Conservation (phyloP, 495 filamentous ascomycete species). For the Penicillium waksmanii region DNA sequence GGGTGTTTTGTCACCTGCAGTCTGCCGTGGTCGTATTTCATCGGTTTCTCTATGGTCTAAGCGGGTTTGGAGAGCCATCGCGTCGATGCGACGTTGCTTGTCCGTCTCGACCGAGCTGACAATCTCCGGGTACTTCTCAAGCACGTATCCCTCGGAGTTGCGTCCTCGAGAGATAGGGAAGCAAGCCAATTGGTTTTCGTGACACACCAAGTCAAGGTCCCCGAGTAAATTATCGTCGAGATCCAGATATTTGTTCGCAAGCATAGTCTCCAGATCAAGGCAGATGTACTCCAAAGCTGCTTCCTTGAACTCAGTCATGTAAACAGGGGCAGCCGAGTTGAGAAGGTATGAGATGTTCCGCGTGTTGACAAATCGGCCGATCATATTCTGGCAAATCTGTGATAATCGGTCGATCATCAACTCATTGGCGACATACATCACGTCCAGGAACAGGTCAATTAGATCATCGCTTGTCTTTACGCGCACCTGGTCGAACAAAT, state of each 20-base stretch:
- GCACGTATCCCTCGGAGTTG: slow-evolving; percentile 67
- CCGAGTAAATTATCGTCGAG: slow-evolving; percentile 81
- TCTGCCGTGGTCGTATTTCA: slow-evolving; percentile 44
- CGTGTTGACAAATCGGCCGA: slow-evolving; percentile 85
- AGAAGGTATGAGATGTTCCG: slow-evolving; percentile 86
- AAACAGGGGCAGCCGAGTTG: slow-evolving; percentile 80
- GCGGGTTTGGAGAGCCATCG: slow-evolving; percentile 59
- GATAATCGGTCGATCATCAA: slow-evolving; percentile 91
- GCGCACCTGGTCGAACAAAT: slow-evolving; percentile 79
- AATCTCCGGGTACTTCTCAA: slow-evolving; percentile 72
- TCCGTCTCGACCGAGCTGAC: slow-evolving; percentile 55
- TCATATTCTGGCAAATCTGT: slow-evolving; percentile 83
- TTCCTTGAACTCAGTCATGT: slow-evolving; percentile 83
- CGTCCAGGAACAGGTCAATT: slow-evolving; percentile 86
- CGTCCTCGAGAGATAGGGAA: slow-evolving; percentile 76
- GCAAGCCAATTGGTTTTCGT: slow-evolving; percentile 76
- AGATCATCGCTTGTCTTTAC: slow-evolving; percentile 77
- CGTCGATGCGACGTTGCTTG: slow-evolving; percentile 60
- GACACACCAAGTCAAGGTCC: slow-evolving; percentile 78
- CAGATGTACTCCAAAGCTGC: slow-evolving; percentile 89
- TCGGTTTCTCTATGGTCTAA: slow-evolving; percentile 63
- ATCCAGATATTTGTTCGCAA: slow-evolving; percentile 85
- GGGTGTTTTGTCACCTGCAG: slow-evolving; percentile 57
- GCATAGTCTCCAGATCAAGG: slow-evolving; percentile 83
- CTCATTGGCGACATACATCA: slow-evolving; percentile 88